Evolutionary conservation across 2,329 filamentous ascomycete genomes (phyloP).

Genomic region (Emergomyces africanus): DNA sequence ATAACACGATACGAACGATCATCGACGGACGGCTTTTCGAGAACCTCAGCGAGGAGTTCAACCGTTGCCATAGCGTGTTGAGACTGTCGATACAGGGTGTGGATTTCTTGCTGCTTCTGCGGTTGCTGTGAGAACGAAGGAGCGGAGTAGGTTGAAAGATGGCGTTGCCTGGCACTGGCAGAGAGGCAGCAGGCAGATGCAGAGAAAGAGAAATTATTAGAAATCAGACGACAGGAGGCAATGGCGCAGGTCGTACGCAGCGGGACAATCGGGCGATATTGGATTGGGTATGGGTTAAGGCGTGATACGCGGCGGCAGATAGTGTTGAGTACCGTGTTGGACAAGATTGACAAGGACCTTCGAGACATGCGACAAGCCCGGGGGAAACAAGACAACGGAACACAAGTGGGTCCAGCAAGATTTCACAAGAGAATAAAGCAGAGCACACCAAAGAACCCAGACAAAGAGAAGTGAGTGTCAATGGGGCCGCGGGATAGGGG

Average conservation of each 20-base stretch:
- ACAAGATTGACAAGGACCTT: conserved; percentile 4
- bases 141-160: not conserved
- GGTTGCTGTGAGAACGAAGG: not conserved
- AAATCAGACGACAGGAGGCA: not conserved
- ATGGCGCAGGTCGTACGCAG: not conserved
- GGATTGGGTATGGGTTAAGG: not conserved
- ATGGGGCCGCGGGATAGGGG: not conserved
- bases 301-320: not conserved
- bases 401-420: not conserved
- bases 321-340: conserved; percentile 1
- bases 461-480: not conserved
- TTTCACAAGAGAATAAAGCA: not conserved
- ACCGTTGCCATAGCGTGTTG: conserved; percentile 19
- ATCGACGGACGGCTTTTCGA: conserved; percentile 77
- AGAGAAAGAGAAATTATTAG: not conserved
- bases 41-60: conserved; percentile 48
- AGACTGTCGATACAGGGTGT: not conserved
- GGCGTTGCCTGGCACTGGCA: not conserved
- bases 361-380: conserved; percentile 10
- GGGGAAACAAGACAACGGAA: not conserved
- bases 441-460: not conserved
- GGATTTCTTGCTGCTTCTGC: not conserved
- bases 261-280: not conserved
- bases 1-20: conserved; percentile 82
- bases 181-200: not conserved